Evolutionary conservation across 2,329 filamentous ascomycete genomes (phyloP).

Genomic region (Ploettnerulaceae sp.): DNA sequence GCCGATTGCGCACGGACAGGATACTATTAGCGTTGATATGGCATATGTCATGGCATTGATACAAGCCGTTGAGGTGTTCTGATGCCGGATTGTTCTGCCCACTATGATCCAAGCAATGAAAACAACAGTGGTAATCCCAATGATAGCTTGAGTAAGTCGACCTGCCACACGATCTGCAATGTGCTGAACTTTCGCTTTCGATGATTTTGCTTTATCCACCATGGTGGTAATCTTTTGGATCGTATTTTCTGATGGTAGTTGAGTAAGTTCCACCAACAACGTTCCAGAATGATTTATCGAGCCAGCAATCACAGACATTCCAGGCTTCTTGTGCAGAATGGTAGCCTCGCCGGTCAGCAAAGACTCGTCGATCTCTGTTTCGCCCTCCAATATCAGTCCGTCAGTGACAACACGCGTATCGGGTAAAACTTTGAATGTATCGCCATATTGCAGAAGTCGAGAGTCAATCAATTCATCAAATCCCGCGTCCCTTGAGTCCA

Average conservation of each 20-base stretch:
- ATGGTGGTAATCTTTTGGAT: slow-evolving; percentile 63
- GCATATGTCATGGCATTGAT: slow-evolving; percentile 64
- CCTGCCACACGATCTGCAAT: slow-evolving; percentile 63
- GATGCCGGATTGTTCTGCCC: slow-evolving; percentile 39
- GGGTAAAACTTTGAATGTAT: slow-evolving; percentile 58
- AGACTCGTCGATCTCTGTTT: slow-evolving; percentile 67
- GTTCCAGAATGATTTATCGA: slow-evolving; percentile 62
- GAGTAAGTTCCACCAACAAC: slow-evolving; percentile 52
- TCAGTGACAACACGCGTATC: slow-evolving; percentile 62
- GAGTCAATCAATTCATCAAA: slow-evolving; percentile 64
- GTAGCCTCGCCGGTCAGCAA: slow-evolving; percentile 70
- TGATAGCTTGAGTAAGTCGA: slow-evolving; percentile 64
- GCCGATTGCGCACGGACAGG: slow-evolving; percentile 74
- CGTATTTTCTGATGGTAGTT: slow-evolving; percentile 65
- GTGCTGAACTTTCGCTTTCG: slow-evolving; percentile 64
- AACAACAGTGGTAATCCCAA: slow-evolving; percentile 51
- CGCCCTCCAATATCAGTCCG: slow-evolving; percentile 58
- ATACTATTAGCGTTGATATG: slow-evolving; percentile 64
- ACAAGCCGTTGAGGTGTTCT: slow-evolving; percentile 45
- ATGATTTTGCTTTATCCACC: slow-evolving; percentile 65
- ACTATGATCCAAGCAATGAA: slow-evolving; percentile 65
- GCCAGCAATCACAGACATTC: slow-evolving; percentile 59
- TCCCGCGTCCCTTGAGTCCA: slow-evolving; percentile 29
- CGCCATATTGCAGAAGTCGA: slow-evolving; percentile 64
- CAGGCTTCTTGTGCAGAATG: slow-evolving; percentile 52